These are phyloP conservation scores for Trebouxia sp. DNA, from an alignment of 139 green algal genomes.

Conservation along the genomic window DNA sequence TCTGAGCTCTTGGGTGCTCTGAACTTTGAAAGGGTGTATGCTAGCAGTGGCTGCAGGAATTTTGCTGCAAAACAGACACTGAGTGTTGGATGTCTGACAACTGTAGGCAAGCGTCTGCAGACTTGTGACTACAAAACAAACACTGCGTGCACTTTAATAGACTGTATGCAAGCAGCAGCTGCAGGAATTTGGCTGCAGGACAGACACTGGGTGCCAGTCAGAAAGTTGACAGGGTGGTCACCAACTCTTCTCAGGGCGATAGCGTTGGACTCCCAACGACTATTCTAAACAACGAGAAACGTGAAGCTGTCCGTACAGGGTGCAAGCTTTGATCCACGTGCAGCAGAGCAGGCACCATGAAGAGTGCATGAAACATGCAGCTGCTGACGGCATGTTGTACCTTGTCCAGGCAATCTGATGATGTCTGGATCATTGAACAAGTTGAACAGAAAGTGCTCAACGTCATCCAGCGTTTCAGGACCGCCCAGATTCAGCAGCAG, in stretches of 20 bases:
- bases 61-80: conserved; percentile 24
- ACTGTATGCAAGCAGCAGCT: neutral
- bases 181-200: too few species aligned
- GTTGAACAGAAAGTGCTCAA: conserved; percentile 99
- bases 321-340: too few species aligned
- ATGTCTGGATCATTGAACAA: conserved; percentile 98
- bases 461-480: conserved; percentile 94
- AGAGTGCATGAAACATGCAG: neutral
- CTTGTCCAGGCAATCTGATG: conserved; percentile 75
- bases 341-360: too few species aligned
- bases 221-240: too few species aligned
- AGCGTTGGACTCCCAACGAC: too few species aligned
- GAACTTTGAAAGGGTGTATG: conserved; percentile 79
- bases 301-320: too few species aligned
- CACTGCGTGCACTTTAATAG: too few species aligned
- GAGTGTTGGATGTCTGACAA: neutral
- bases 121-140: too few species aligned
- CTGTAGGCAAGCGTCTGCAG: too few species aligned
- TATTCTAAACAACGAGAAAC: too few species aligned
- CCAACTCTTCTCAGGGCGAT: too few species aligned
- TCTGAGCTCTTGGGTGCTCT: conserved; percentile 87
- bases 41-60: conserved; percentile 59
- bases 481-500: conserved; percentile 97
- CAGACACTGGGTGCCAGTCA: too few species aligned
- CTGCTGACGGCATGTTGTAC: neutral